Conservation (phyloP, 148 eudicot species). For the Rhododendron griersonianum region DNA sequence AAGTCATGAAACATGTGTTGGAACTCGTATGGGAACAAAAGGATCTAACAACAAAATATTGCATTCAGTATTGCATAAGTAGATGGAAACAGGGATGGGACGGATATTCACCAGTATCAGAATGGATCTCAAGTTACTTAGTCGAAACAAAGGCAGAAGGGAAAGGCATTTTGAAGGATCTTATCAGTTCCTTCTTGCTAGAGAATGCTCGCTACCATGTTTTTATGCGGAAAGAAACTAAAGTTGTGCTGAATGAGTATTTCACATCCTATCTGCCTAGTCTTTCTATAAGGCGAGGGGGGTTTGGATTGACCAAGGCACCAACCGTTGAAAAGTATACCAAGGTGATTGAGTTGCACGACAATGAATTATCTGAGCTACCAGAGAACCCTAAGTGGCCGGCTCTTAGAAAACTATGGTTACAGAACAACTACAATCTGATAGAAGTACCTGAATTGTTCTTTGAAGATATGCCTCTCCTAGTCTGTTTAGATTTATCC, state of each 20-base stretch:
- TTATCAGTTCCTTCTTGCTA: neutral
- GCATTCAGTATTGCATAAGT: neutral
- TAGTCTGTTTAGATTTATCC: neutral
- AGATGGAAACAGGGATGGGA: neutral
- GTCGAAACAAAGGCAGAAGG: neutral
- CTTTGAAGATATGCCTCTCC: neutral
- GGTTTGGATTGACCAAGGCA: neutral
- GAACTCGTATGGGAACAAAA: neutral
- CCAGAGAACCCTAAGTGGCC: neutral
- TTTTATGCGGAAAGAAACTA: neutral
- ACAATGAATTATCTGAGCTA: neutral
- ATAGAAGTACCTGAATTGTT: neutral
- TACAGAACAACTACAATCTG: neutral
- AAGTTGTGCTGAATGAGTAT: neutral
- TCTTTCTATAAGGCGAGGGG: no score
- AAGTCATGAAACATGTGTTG: neutral
- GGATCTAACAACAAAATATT: neutral
- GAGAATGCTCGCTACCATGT: neutral
- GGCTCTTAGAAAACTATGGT: neutral
- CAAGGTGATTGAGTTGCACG: neutral
- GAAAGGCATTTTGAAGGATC: neutral
- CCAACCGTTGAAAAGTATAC: neutral
- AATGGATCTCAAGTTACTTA: neutral
- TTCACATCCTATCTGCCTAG: neutral
- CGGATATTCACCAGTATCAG: neutral